Conservation (phyloP, 1,139 yeast species). For the Saccharomyces hybrid region DNA sequence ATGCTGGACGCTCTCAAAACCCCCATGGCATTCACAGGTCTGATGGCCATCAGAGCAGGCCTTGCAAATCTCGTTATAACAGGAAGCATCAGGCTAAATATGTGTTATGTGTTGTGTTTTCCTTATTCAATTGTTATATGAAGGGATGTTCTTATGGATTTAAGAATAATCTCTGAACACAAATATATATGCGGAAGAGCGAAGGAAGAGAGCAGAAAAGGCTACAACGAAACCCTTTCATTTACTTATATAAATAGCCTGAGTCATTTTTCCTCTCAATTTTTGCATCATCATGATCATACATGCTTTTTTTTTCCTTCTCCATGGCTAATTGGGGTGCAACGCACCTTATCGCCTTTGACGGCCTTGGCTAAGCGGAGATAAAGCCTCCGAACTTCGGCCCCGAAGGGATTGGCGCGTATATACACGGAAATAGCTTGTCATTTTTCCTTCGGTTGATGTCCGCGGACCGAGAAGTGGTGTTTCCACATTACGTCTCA, state of each 20-base stretch:
- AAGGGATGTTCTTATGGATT: background rate
- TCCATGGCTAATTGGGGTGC: background rate
- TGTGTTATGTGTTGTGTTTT: background rate
- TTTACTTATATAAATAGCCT: background rate
- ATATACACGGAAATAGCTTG: background rate
- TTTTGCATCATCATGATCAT: conserved; percentile 1
- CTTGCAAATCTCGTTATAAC: background rate
- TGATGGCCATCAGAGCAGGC: background rate
- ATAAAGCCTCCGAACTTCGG: background rate
- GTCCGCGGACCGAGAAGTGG: background rate
- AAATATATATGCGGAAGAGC: background rate
- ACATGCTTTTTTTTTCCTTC: background rate
- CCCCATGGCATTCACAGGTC: background rate
- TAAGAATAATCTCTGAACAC: background rate
- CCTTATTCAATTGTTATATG: background rate
- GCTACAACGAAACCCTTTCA: background rate
- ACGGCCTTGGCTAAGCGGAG: background rate
- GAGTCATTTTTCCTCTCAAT: background rate
- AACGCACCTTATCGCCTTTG: background rate
- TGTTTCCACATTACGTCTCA: background rate
- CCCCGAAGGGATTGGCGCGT: background rate
- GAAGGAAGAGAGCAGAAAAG: background rate
- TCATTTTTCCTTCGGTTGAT: background rate
- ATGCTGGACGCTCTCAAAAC: background rate
- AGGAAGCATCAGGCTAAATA: background rate